Evolutionary conservation across 257 asterid genomes (phyloP), one percentile per base, ranked within the genome.

Genomic region (Salvia splendens): DNA sequence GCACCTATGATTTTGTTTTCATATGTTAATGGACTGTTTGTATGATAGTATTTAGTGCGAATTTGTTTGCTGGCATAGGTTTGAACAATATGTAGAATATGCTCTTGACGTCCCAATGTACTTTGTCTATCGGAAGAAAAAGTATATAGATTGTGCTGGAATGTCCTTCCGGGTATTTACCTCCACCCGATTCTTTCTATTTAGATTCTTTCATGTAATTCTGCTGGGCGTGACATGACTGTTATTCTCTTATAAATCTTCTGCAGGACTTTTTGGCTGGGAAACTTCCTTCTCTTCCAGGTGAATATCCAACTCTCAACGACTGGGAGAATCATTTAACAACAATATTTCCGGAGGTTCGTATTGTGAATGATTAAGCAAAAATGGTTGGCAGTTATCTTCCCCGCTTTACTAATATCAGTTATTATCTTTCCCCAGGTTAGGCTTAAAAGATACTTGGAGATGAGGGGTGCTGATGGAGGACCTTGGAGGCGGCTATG

Each of bases 391-490:
- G 32, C 54, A 38, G 12, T 71, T 41, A 54, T 49, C 59, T 47
- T 24, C 49, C 62, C 60, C 11, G 16, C 70, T 74, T 65, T 67
- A 49, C 43, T 49, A 35, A 78, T 30, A 42, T 68, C 12, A 4
- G n/a, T 40, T 24, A 32, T 57, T 68, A 24, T 65, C 50, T 42
- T 56, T 55, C 71, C 74, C 51, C 87, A 94, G 99, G 99, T 94
- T 42, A 85, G 99, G 84, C 97, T 94, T 54, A 94, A 91, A 84
- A 71, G 99, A 65, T 91, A 94, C 83, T 79, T 94, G 86, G 97
- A 91, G 85, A 94, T 91, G 99, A 79, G 99, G 62, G 99, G 99
- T 70, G 99, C 97, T 68, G 97, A 94, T 72, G 99, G 99, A 58
- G 99, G 97, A 74, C 97, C 99, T 67, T 94, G 96, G 97, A 87